Evolutionary conservation across 306 rosid species (phyloP), one percentile per base, ranked within the genome.

Genomic region (Heteromeles arbutifolia): DNA sequence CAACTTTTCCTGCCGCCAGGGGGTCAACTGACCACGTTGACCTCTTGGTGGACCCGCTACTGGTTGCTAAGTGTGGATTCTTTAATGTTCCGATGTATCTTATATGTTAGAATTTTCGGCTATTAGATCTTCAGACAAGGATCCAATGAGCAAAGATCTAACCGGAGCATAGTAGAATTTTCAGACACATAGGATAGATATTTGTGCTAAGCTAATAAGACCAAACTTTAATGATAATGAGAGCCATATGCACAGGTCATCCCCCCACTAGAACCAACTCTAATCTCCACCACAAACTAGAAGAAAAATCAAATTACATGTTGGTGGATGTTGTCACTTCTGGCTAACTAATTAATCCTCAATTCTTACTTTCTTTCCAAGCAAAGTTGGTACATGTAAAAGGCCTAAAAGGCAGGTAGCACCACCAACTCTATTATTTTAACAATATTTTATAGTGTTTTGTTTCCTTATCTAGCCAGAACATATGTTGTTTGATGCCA

Each of bases 321-420:
- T 54, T 82, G 77, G 85, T 76, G 14, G 24, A 45, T 56, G 82
- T 79, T 59, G 83, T 83, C 83, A 72, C 77, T 73, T 80, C 67
- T 56, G 8, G 56, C 84, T 75, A 83, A 68, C 86, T 72, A 85
- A 80, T 50, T 67, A 85, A 78, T 50, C 69, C 53, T 69, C 67
- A 73, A 74, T 29, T 86, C 53, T 82, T 77, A 31, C 53, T 78
- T 61, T 41, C 1, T 73, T 76, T 54, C 65, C 74, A 85, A 86
- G 83, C 84, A 58, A 85, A 77, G 21, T 45, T 48, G 6, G 21
- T 48, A 5, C 6, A 48, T 14, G 19, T 48, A 48, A 15, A 19
- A 63, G 19, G 34, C n/a, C 3, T 18, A 62, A 58, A 73, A 66
- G 4, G 28, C 21, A 50, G 50, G 24, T n/a, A 54, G 25, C 12